phyloP scores from a whole-genome alignment of 257 asterid genomes.

The Rhazya stricta region DNA sequence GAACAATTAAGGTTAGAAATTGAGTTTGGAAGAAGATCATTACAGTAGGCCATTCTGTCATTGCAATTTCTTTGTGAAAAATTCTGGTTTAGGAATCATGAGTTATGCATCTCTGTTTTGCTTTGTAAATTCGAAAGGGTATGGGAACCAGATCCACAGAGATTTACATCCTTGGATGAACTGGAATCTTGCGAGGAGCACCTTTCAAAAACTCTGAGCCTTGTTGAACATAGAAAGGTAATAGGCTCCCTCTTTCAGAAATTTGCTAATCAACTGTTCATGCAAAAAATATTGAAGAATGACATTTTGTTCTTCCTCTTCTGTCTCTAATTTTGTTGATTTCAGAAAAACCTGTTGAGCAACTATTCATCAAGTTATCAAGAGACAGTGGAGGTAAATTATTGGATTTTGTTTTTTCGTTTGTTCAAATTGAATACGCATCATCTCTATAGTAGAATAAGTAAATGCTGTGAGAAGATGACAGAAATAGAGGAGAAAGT shows the following conservation, averaged over 20 bases:
- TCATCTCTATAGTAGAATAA: background rate
- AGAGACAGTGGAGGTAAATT: constrained; percentile 57
- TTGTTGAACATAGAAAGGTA: constrained; percentile 18
- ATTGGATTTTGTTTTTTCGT: background rate
- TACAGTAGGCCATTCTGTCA: background rate
- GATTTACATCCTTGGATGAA: constrained; percentile 37
- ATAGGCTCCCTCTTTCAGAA: background rate
- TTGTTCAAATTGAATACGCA: background rate
- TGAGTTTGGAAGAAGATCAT: background rate
- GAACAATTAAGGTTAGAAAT: constrained; percentile 36
- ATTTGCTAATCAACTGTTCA: no score
- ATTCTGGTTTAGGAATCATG: background rate
- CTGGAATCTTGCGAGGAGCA: constrained; percentile 43
- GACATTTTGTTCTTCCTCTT: background rate
- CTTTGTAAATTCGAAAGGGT: constrained; percentile 25
- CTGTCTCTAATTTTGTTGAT: background rate
- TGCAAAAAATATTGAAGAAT: background rate
- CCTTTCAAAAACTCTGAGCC: constrained; percentile 47
- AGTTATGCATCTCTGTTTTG: background rate
- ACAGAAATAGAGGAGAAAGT: background rate
- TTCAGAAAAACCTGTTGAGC: constrained; percentile 42
- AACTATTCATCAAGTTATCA: constrained; percentile 62
- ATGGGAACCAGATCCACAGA: constrained; percentile 60
- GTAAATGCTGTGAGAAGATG: background rate
- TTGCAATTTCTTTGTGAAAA: background rate